Evolutionary conservation across 2,329 filamentous ascomycete genomes (phyloP).

Genomic region (Aspergillus japonicus): DNA sequence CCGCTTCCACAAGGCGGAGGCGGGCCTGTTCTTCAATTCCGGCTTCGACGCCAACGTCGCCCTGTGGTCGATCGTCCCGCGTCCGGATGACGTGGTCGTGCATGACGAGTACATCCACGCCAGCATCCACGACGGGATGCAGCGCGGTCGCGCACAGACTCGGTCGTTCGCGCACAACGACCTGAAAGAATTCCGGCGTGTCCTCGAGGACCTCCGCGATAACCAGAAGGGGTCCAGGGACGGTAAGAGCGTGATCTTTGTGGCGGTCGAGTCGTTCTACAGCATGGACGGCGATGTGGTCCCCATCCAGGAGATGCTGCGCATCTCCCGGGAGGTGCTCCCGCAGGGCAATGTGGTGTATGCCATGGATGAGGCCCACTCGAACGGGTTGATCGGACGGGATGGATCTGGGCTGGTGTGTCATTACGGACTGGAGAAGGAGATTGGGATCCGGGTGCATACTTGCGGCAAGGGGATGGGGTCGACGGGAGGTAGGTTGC

Average conservation of each 20-base stretch:
- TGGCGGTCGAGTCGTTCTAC: conserved; percentile 46
- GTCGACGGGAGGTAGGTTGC: conserved; percentile 25
- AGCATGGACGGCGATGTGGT: conserved; percentile 51
- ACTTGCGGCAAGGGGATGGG: conserved; percentile 29
- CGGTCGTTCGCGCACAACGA: conserved; percentile 45
- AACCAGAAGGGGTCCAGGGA: neutral
- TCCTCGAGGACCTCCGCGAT: conserved; percentile 21
- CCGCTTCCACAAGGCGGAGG: conserved; percentile 45
- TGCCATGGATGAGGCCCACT: conserved; percentile 19
- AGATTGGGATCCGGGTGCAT: conserved; percentile 28
- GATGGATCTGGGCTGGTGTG: conserved; percentile 18
- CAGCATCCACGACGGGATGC: conserved; percentile 68
- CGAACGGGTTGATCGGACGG: conserved; percentile 13
- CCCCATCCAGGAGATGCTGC: conserved; percentile 16
- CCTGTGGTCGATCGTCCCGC: conserved; percentile 53
- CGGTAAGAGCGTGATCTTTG: neutral
- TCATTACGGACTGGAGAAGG: conserved; percentile 26
- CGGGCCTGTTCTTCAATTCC: conserved; percentile 55
- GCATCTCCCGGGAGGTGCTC: conserved; percentile 12
- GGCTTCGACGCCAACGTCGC: conserved; percentile 41
- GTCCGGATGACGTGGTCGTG: conserved; percentile 55
- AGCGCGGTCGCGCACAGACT: conserved; percentile 29
- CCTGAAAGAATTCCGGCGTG: conserved; percentile 35
- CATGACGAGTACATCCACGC: conserved; percentile 69
- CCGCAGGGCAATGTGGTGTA: conserved; percentile 21